Percentiles rank a stretch among this genome's conserved stretches.
Evolutionary conservation across 805 yeast genomes (phyloP).

Genomic region (Metschnikowia henanensis): DNA sequence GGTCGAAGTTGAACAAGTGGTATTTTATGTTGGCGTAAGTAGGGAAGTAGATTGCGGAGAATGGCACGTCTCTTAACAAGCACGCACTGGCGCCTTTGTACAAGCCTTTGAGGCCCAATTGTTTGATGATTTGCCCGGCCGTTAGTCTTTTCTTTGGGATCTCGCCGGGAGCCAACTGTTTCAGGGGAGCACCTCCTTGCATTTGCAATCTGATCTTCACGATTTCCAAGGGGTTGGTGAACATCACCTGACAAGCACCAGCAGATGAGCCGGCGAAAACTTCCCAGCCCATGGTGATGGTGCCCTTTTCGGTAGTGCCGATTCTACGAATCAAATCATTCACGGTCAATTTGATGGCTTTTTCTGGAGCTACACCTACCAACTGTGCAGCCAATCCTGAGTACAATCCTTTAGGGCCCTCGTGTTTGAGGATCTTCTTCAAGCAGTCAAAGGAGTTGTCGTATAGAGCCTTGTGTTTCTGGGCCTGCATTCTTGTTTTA

Average conservation of each 20-base stretch:
- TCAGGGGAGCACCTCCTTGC: conserved; percentile 62
- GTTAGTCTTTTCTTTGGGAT: conserved; percentile 45
- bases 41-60: conserved; percentile 96
- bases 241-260: conserved; percentile 94
- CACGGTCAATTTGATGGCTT: conserved; percentile 93
- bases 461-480: conserved; percentile 69
- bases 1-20: conserved; percentile 80
- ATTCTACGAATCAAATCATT: conserved; percentile 82
- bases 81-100: conserved; percentile 94
- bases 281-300: conserved; percentile 59
- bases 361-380: conserved; percentile 97
- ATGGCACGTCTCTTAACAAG: conserved; percentile 91
- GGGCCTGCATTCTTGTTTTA: conserved; percentile 97
- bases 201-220: conserved; percentile 94
- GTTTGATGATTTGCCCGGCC: conserved; percentile 72
- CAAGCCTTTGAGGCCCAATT: conserved; percentile 80
- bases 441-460: conserved; percentile 86
- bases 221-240: conserved; percentile 95
- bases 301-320: conserved; percentile 49
- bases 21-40: conserved; percentile 92
- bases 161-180: conserved; percentile 28
- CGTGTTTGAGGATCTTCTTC: conserved; percentile 67
- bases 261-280: conserved; percentile 89
- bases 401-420: conserved; percentile 84
- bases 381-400: conserved; percentile 93